Evolutionary conservation across 192 early-diverging fungal species (phyloP).

Genomic region (Pecoramyces ruminantium): DNA sequence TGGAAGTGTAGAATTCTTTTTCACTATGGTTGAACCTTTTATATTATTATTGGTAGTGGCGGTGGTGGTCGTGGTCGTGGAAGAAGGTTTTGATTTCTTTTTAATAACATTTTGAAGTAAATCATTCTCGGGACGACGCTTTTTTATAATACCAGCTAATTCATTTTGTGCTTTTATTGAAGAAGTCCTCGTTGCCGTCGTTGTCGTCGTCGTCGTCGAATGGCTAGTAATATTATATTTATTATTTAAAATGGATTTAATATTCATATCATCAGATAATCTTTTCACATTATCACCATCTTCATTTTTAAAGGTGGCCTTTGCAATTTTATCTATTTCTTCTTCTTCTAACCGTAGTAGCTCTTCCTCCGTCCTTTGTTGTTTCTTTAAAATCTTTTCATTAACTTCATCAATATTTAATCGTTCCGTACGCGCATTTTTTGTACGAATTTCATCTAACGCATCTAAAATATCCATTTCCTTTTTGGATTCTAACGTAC

Average conservation of each 20-base stretch:
- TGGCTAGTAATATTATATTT: neutral
- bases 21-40: no score
- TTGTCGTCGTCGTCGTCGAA: no score
- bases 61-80: no score
- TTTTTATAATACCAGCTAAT: neutral
- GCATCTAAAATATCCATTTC: conserved; percentile 98
- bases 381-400: conserved; percentile 17
- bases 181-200: neutral
- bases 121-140: neutral
- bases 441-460: conserved; percentile 79
- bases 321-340: conserved; percentile 19
- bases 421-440: conserved; percentile 69
- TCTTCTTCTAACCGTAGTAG: neutral
- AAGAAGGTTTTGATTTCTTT: neutral
- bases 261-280: conserved; percentile 20
- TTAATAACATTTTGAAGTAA: neutral
- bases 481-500: conserved; percentile 79
- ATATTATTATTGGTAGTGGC: no score
- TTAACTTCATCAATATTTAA: conserved; percentile 49
- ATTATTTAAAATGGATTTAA: neutral
- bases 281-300: conserved; percentile 51
- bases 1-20: neutral
- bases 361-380: conserved; percentile 1
- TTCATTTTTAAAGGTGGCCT: conserved; percentile 35
- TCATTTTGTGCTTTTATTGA: neutral